phyloP scores from a whole-genome alignment of 2,329 filamentous ascomycete species.

The Clonostachys solani region DNA sequence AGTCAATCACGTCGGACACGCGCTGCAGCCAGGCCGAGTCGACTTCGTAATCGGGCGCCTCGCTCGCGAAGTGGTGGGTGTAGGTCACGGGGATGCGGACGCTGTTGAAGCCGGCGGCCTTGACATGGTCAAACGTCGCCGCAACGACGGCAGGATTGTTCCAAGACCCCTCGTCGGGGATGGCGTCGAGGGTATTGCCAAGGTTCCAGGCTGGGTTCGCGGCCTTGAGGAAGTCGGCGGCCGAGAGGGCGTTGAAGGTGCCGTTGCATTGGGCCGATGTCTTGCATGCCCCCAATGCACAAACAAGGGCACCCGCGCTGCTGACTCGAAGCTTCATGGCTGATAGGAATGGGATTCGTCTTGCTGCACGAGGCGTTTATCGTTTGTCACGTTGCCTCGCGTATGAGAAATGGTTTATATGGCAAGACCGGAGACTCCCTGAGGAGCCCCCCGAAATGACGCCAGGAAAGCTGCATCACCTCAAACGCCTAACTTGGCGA shows the following conservation, averaged over 20 bases:
- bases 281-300: too few relatives aligned
- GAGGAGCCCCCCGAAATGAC: too few relatives aligned
- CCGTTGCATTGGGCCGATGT: constrained; percentile 1
- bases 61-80: constrained; percentile 47
- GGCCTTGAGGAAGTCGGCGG: constrained; percentile 35
- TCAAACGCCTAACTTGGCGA: too few relatives aligned
- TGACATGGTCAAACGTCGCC: constrained; percentile 45
- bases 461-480: too few relatives aligned
- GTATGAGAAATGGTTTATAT: too few relatives aligned
- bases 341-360: too few relatives aligned
- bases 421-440: too few relatives aligned
- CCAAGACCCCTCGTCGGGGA: constrained; percentile 53
- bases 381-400: too few relatives aligned
- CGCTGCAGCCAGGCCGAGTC: constrained; percentile 50
- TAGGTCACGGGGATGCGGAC: constrained; percentile 56
- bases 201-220: constrained; percentile 57
- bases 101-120: constrained; percentile 50
- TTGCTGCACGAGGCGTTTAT: too few relatives aligned
- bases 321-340: not conserved
- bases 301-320: too few relatives aligned
- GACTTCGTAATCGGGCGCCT: constrained; percentile 48
- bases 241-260: constrained; percentile 26
- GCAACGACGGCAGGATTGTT: constrained; percentile 47
- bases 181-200: constrained; percentile 55
- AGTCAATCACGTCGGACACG: constrained; percentile 53